phyloP scores from a whole-genome alignment of 1,284 basidiomycete species.

The Apiotrichum sp. region DNA sequence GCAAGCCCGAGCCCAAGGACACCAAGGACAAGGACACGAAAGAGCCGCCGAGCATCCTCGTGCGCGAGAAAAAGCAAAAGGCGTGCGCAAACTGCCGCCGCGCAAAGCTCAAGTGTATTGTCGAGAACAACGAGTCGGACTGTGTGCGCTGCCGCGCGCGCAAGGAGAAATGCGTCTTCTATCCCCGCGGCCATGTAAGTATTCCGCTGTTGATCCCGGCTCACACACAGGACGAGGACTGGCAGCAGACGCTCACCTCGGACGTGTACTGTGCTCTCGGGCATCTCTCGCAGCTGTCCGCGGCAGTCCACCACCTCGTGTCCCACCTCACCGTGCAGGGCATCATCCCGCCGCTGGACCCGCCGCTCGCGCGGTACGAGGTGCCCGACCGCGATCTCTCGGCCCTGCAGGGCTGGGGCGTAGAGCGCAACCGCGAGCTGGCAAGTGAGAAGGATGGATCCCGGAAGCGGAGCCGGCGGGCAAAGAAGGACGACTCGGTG shows the following conservation, averaged over 20 bases:
- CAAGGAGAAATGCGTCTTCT: slow-evolving; percentile 38
- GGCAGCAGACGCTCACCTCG: slow-evolving; percentile 33
- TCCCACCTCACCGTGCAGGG: slow-evolving; percentile 25
- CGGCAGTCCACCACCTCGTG: slow-evolving; percentile 34
- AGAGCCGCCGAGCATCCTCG: slow-evolving; percentile 12
- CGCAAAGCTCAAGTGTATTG: slow-evolving; percentile 42
- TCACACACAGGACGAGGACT: slow-evolving; percentile 34
- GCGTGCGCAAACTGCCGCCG: slow-evolving; percentile 40
- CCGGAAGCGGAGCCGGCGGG: slow-evolving; percentile 7
- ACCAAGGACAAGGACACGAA: slow-evolving; percentile 5
- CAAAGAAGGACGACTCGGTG: slow-evolving; percentile 12
- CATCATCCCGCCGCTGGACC: slow-evolving; percentile 25
- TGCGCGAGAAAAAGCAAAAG: slow-evolving; percentile 27
- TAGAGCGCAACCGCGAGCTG: slow-evolving; percentile 21
- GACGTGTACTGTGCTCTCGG: slow-evolving; percentile 30
- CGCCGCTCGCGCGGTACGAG: slow-evolving; percentile 21
- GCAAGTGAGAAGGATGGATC: not conserved
- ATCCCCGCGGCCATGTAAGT: slow-evolving; percentile 35
- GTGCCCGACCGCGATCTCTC: slow-evolving; percentile 30
- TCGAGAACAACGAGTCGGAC: slow-evolving; percentile 28
- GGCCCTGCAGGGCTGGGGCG: slow-evolving; percentile 24
- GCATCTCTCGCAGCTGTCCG: slow-evolving; percentile 29
- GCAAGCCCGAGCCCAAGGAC: not conserved
- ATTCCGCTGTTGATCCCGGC: not conserved
- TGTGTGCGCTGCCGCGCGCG: slow-evolving; percentile 39